phyloP scores from a whole-genome alignment of 2,329 filamentous ascomycete genomes.

The Colletotrichum paranaense region DNA sequence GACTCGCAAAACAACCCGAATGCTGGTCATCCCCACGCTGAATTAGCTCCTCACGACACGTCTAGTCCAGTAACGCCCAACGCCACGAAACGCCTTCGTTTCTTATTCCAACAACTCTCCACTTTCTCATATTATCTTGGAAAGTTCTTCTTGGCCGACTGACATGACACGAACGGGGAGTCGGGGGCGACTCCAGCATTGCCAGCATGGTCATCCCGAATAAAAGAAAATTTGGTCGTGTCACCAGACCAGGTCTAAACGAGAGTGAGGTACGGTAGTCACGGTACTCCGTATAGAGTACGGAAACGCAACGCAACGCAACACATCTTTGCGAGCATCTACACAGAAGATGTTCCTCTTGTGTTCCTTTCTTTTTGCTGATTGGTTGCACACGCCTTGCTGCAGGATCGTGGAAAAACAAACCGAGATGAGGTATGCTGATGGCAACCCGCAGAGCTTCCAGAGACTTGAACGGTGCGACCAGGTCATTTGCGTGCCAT shows the following conservation, averaged over 20 bases:
- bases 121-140: conserved; percentile 24
- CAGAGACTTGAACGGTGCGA: conserved; percentile 14
- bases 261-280: neutral
- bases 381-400: conserved; percentile 32
- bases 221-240: conserved; percentile 3
- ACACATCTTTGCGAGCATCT: neutral
- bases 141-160: conserved; percentile 23
- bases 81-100: conserved; percentile 33
- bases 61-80: conserved; percentile 1
- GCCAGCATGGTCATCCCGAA: conserved; percentile 4
- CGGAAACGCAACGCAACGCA: neutral
- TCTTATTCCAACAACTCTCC: conserved; percentile 31
- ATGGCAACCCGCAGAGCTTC: conserved; percentile 26
- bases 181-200: neutral
- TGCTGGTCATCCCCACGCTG: conserved; percentile 4
- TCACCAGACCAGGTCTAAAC: conserved; percentile 12
- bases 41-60: neutral
- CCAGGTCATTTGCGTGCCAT: conserved; percentile 12
- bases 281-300: neutral
- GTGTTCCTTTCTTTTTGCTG: conserved; percentile 9
- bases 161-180: neutral
- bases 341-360: neutral
- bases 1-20: neutral
- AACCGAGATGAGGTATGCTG: conserved; percentile 34
- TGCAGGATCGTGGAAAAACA: conserved; percentile 37